Base-by-base conservation (phyloP, 768 basidiomycete genomes). In the Termitomyces bulborhizus region DNA sequence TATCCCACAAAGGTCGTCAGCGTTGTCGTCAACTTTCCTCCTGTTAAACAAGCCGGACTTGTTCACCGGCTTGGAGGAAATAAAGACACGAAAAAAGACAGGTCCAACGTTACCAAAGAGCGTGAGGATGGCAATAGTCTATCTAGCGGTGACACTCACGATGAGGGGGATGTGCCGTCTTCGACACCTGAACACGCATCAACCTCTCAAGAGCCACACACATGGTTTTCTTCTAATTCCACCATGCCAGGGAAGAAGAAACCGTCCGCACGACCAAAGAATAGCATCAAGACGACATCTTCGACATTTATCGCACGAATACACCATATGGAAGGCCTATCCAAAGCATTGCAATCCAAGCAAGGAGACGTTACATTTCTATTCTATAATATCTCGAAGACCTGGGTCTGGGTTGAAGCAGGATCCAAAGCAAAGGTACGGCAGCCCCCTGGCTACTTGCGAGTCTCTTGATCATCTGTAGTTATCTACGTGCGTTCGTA, bases 221-320 rank as follows among this genome's bases (percentile, higher is more conserved):
- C 77, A 7, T 75, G 89, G 1, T 92, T 92, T 67, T 82, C 83
- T 3, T 72, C 80, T 41, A 64, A 69, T 6, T 58, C 75, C 27
- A 24, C 18, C 27, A 54, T 66, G 2, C 67, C 70, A 7, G 80
- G 81, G 52, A 90, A 88, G 76, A 87, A 85, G 72, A 83, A 85
- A 57, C 65, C 72, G 7, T 66, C 70, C 24, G 72, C 86, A 8
- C 77, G 90, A 32, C 92, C 93, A n/a, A 95, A 91, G 68, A 91
- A 92, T 61, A 96, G 89, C 63, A 85, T 97, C 60, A 80, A 89
- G 52, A 92, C 92, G 0, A 93, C 93, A 1, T 92, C 88, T 5
- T 96, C 95, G 24, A 90, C 90, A 2, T 98, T 98, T 69, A 88
- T 98, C 59, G 88, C 90, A 2, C 82, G 94, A 31, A 74, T 93